Base-by-base conservation (phyloP, 768 basidiomycete species). In the Gloeopeniophorella convolvens region DNA sequence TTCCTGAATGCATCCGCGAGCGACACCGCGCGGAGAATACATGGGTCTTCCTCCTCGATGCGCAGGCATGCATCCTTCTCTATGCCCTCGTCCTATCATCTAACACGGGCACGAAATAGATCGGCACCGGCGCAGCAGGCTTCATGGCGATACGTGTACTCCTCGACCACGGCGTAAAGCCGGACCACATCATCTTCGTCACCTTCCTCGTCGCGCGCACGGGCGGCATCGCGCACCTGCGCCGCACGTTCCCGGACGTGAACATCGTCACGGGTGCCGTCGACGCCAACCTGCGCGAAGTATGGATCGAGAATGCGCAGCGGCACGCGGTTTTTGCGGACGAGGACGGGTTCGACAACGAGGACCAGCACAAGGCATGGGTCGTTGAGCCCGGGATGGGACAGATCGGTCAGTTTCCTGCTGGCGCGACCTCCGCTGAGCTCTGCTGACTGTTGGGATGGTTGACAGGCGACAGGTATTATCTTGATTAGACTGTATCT, bases 61-160 rank as follows among this genome's bases (percentile, higher is more conserved):
- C 89, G 15, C 93, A 95, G 73, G 89, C 82, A 61, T 15, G 62
- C 46, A 12, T 11, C 33, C 27, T 23, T 5, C 35, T 10, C 20
- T 27, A 35, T n/a, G 33, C 30, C 5, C 42, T 16, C 23, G 39
- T 32, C 40, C 36, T 15, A 36, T 42, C n/a, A 44, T 50, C 34
- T 43, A 42, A 36, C 11, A 23, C 15, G 15, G 7, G 11, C 28
- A 20, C 8, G 16, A 12, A 30, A 15, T 57, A 95, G 84, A 91
- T 98, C 64, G 92, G 90, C 5, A 97, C 95, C 0, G 95, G 85
- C 4, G 93, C 94, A 0, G 82, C 89, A 3, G 84, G 85, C 16
- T 88, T 97, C 65, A 97, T 98, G 95, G 85, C 93, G 0, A 89
- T 99, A 54, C 85, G 95, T 24, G 79, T 95, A 10, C 71, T 97